These are phyloP conservation scores for Xylaria venustula DNA, from an alignment of 495 filamentous ascomycete genomes.

Conservation along the genomic window DNA sequence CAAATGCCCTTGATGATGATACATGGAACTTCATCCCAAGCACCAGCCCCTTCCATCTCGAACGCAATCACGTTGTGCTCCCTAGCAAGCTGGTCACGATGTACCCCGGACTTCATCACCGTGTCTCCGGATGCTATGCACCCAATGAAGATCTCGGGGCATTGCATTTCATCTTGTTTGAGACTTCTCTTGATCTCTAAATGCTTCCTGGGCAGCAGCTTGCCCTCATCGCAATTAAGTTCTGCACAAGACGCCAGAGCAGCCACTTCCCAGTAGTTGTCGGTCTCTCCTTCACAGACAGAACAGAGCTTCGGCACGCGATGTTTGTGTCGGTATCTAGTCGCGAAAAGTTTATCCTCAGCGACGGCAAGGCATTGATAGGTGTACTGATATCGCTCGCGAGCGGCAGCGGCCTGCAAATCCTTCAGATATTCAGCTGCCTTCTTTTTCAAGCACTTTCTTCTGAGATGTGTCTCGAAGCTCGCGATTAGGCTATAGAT, in stretches of 20 bases:
- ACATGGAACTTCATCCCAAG: conserved; percentile 36
- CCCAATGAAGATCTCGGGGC: conserved; percentile 22
- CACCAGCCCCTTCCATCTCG: conserved; percentile 47
- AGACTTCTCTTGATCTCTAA: conserved; percentile 7
- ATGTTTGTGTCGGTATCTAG: conserved; percentile 36
- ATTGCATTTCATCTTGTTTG: background rate
- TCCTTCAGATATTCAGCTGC: conserved; percentile 10
- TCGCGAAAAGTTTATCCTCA: conserved; percentile 28
- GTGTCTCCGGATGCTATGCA: conserved; percentile 26
- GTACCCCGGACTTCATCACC: conserved; percentile 27
- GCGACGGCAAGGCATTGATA: conserved; percentile 23
- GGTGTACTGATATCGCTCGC: background rate
- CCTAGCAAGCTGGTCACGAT: conserved; percentile 25
- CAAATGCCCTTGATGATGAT: conserved; percentile 42
- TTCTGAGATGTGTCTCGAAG: conserved; percentile 16
- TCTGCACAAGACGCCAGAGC: conserved; percentile 8
- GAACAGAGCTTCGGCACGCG: conserved; percentile 1
- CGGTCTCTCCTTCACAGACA: background rate
- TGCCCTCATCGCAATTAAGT: conserved; percentile 15
- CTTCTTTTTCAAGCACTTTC: conserved; percentile 16
- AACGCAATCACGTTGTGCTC: conserved; percentile 34
- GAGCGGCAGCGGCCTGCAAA: conserved; percentile 11
- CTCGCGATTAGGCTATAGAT: conserved; percentile 28
- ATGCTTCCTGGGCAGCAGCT: conserved; percentile 14
- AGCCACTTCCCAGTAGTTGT: conserved; percentile 6